Base-by-base conservation (phyloP, 495 filamentous ascomycete genomes). In the Penicillium parvum region DNA sequence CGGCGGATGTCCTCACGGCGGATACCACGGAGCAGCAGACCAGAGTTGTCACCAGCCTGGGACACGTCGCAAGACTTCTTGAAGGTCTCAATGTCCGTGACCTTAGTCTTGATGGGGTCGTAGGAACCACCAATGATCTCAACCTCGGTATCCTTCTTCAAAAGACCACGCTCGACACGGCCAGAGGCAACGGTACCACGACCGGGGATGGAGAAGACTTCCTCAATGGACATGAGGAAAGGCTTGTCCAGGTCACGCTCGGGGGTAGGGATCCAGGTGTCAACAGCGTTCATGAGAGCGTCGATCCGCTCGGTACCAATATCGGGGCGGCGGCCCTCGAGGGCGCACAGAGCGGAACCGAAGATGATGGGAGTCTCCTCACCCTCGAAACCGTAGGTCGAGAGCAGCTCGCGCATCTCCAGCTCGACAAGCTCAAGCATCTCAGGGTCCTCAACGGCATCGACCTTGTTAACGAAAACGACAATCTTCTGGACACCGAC, bases 371-470 rank as follows among this genome's bases (percentile, higher is more conserved):
- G 92, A 40, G 92, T 97, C 51, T 95, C 85, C 64, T 98, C 92
- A 55, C 94, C 92, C 66, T 98, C 94, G 69, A 98, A 98, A 33
- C 90, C 90, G 66, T 98, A 98, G 50, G 78, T 81, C 46, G 60
- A 79, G 43, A 98, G 83, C 22, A 97, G 84, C 69, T 98, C 92
- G 58, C 92, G 86, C 92, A 98, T 98, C 73, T 98, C 92, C 82
- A 98, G 91, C 79, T 98, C 92, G 60, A 98, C 92, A 39, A 98
- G 85, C 74, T 98, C 92, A 81, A 98, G 83, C 92, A 98, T 98
- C 71, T 98, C 92, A 33, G 85, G 83, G 73, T 98, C 92, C 49
- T 98, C 90, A 21, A 98, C 75, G 41, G 88, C 85, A 65, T 98
- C 92, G 64, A 97, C 79, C 79, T 98, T 98, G 83, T 98, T 98